phyloP scores from a whole-genome alignment of 495 filamentous ascomycete genomes.

The Copromyces sp. region DNA sequence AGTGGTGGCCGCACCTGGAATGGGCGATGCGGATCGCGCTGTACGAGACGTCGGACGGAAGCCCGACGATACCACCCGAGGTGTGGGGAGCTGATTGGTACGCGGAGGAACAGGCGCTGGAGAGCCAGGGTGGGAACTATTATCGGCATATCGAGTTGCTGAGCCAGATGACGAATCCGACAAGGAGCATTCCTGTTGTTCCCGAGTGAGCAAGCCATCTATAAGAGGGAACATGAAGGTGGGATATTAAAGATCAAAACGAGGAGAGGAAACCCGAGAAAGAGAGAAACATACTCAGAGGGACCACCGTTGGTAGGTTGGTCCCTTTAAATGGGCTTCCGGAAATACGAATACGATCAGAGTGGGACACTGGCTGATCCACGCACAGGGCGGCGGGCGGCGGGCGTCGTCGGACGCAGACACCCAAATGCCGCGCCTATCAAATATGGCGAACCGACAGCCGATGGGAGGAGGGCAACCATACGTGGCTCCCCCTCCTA shows the following conservation, averaged over 20 bases:
- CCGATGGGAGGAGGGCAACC: background rate
- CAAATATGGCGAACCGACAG: background rate
- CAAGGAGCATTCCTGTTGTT: slow-evolving; percentile 24
- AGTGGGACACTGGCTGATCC: background rate
- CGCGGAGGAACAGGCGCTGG: slow-evolving; percentile 27
- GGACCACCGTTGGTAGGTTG: background rate
- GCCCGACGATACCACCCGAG: slow-evolving; percentile 34
- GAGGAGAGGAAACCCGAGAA: background rate
- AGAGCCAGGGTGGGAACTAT: slow-evolving; percentile 17
- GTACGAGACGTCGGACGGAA: slow-evolving; percentile 25
- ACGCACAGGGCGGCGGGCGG: background rate
- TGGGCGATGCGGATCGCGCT: slow-evolving; percentile 44
- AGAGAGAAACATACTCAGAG: background rate
- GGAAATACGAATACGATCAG: background rate
- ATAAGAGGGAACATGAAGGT: background rate
- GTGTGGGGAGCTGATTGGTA: slow-evolving; percentile 41
- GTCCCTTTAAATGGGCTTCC: background rate
- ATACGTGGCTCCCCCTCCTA: background rate
- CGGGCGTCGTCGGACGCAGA: background rate
- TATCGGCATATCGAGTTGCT: slow-evolving; percentile 40
- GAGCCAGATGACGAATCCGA: slow-evolving; percentile 32
- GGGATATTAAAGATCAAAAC: background rate
- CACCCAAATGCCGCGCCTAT: background rate
- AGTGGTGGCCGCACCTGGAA: slow-evolving; percentile 47
- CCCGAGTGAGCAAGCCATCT: slow-evolving; percentile 11